Base-by-base conservation (phyloP, 441 rosid genomes). In the Jatropha podagrica region DNA sequence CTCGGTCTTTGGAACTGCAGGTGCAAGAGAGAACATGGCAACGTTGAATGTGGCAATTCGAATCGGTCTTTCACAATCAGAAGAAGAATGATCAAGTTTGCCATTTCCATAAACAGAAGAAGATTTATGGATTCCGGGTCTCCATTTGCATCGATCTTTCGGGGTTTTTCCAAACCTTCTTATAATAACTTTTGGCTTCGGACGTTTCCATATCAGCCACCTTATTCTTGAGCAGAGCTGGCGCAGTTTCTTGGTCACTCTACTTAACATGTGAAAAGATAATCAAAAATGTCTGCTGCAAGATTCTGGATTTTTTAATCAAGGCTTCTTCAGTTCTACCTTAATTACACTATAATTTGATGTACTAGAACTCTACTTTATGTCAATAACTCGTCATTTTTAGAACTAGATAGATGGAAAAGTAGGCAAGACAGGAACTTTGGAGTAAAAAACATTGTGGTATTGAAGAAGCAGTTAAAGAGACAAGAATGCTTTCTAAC, bases 21-120 rank as follows among this genome's bases (percentile, higher is more conserved):
- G 98, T 4, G 97, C 97, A 15, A 94, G 94, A 40, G 96, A 86
- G 81, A 94, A 92, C 98, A 94, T 94, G n/a, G 98, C 98, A 69
- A 92, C 98, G 20, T 94, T 92, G 79, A 92, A 92, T 0, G 97
- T 91, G 9, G 97, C 97, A 56, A 92, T 78, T 64, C 95, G 91
- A 27, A 94, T 87, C 3, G 86, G 95, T 73, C 80, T 87, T 38
- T 74, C 80, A 0, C 86, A 64, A 42, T 71, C 76, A 58, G 56
- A 51, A 51, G 56, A 51, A 62, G 82, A 78, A 68, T 40, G 27
- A 18, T 76, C 80, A 65, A 68, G 65, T 32, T 71, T 78, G 10
- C 76, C 79, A 44, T 79, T 75, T 42, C 40, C 71, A 83, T 60
- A 56, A 77, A 59, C 5, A 38, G 77, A 70, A 69, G 85, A 70